These are phyloP conservation scores for Aspergillus diversus DNA, from an alignment of 495 filamentous ascomycete species.

Conservation along the genomic window DNA sequence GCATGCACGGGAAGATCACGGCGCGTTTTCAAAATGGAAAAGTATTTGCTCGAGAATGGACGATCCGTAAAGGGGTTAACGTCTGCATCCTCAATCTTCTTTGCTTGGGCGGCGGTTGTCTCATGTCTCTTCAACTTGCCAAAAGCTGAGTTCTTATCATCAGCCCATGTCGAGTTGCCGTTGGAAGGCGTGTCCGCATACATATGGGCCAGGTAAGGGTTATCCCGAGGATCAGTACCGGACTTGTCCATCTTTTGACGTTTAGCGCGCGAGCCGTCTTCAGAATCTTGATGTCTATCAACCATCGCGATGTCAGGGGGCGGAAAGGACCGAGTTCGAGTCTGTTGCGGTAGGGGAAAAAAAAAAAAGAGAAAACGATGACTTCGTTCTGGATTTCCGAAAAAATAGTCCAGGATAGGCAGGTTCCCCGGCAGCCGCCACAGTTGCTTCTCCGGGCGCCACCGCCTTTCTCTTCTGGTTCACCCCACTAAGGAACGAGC, in stretches of 20 bases:
- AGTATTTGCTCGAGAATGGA: conserved; percentile 79
- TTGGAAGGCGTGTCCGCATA: conserved; percentile 60
- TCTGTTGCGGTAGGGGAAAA: conserved; percentile 8
- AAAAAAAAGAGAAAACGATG: conserved; percentile 17
- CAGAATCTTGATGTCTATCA: conserved; percentile 45
- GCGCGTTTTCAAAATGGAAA: conserved; percentile 80
- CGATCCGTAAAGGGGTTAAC: conserved; percentile 81
- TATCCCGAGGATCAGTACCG: conserved; percentile 60
- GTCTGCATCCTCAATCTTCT: conserved; percentile 76
- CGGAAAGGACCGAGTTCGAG: conserved; percentile 4
- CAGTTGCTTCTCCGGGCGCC: conserved; percentile 24
- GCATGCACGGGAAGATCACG: conserved; percentile 86
- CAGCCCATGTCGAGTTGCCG: conserved; percentile 34
- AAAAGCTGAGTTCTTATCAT: conserved; percentile 50
- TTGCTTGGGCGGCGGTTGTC: conserved; percentile 77
- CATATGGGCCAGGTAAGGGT: conserved; percentile 92
- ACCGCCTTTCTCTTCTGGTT: conserved; percentile 37
- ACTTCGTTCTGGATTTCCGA: conserved; percentile 13
- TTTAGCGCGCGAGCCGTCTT: conserved; percentile 49
- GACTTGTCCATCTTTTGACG: conserved; percentile 52
- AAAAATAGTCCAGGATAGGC: conserved; percentile 40
- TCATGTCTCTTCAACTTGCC: conserved; percentile 73
- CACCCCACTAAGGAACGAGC: conserved; percentile 19
- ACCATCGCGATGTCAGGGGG: conserved; percentile 34
- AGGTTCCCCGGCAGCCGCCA: conserved; percentile 36